Evolutionary conservation across 768 basidiomycete species (phyloP).

Genomic region (Amanita pallidorosea): DNA sequence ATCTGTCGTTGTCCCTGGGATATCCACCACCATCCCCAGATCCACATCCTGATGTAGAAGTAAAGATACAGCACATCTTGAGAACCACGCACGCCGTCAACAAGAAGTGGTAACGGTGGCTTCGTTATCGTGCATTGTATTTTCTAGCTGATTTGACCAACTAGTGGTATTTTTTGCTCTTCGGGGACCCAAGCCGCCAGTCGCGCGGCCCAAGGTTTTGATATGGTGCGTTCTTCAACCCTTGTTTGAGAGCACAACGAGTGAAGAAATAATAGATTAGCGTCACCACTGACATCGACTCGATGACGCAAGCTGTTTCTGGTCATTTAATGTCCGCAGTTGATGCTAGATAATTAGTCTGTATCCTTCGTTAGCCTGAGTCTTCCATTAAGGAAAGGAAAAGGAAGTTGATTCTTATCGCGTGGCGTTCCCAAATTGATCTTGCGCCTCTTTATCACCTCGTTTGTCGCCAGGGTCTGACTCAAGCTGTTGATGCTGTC

Average conservation of each 20-base stretch:
- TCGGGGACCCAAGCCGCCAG: constrained; percentile 31
- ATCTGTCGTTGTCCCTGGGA: constrained; percentile 53
- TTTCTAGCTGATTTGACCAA: neutral
- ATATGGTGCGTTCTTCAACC: constrained; percentile 25
- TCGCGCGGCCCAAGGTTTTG: constrained; percentile 40
- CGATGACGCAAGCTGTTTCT: constrained; percentile 26
- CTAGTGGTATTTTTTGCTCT: constrained; percentile 38
- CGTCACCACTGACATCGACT: constrained; percentile 32
- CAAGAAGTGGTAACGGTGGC: constrained; percentile 51
- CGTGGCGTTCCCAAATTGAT: too few relatives aligned
- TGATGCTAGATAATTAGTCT: neutral
- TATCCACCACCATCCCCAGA: constrained; percentile 52
- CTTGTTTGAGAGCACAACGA: too few relatives aligned
- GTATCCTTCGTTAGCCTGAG: too few relatives aligned
- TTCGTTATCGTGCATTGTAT: neutral
- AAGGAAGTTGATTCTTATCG: too few relatives aligned
- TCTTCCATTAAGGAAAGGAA: too few relatives aligned
- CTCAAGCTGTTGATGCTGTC: too few relatives aligned
- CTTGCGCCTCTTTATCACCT: too few relatives aligned
- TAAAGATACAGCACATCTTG: constrained; percentile 43
- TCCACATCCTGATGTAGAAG: constrained; percentile 54
- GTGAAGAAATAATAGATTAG: constrained; percentile 29
- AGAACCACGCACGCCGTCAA: constrained; percentile 35
- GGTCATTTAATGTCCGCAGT: constrained; percentile 15
- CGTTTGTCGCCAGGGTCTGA: too few relatives aligned